Percentiles rank a stretch among this genome's conserved stretches.
These are phyloP conservation scores for Fusarium verticillioides DNA, from an alignment of 2,329 filamentous ascomycete genomes.

Conservation along the genomic window DNA sequence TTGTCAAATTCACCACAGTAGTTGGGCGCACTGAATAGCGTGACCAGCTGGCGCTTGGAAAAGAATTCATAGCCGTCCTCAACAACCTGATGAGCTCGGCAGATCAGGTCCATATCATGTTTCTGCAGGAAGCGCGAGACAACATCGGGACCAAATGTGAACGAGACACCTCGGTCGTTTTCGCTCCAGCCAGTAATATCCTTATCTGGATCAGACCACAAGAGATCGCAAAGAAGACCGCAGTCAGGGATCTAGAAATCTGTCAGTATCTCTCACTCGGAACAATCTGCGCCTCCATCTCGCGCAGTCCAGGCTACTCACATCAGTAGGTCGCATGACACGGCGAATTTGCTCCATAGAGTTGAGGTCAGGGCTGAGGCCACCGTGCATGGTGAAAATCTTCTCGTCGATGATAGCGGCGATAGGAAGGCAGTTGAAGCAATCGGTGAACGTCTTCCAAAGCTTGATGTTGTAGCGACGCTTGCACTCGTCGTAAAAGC, in stretches of 20 bases:
- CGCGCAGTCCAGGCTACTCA: slow-evolving; percentile 64
- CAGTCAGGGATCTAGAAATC: slow-evolving; percentile 88
- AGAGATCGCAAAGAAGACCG: slow-evolving; percentile 93
- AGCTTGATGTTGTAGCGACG: slow-evolving; percentile 99
- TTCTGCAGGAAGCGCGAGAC: slow-evolving; percentile 98
- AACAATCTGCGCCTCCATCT: slow-evolving; percentile 9
- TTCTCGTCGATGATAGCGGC: slow-evolving; percentile 99
- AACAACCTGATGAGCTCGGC: slow-evolving; percentile 97
- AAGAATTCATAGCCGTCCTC: slow-evolving; percentile 99
- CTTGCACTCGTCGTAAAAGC: slow-evolving; percentile 99
- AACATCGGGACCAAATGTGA: slow-evolving; percentile 97
- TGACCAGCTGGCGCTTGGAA: slow-evolving; percentile 96
- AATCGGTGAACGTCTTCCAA: slow-evolving; percentile 99
- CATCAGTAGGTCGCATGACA: slow-evolving; percentile 98
- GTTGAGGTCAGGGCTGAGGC: slow-evolving; percentile 95
- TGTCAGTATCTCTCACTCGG: slow-evolving; percentile 14
- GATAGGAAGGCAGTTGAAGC: slow-evolving; percentile 99
- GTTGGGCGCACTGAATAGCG: slow-evolving; percentile 97
- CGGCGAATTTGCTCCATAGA: slow-evolving; percentile 99
- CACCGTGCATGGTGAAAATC: slow-evolving; percentile 99
- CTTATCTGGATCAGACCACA: slow-evolving; percentile 99
- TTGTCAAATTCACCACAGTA: slow-evolving; percentile 99
- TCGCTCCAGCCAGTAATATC: slow-evolving; percentile 99
- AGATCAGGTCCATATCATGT: slow-evolving; percentile 99
- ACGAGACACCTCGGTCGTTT: slow-evolving; percentile 98